Base-by-base conservation (phyloP, 2,329 filamentous ascomycete genomes). In the Fusarium pseudograminearum region DNA sequence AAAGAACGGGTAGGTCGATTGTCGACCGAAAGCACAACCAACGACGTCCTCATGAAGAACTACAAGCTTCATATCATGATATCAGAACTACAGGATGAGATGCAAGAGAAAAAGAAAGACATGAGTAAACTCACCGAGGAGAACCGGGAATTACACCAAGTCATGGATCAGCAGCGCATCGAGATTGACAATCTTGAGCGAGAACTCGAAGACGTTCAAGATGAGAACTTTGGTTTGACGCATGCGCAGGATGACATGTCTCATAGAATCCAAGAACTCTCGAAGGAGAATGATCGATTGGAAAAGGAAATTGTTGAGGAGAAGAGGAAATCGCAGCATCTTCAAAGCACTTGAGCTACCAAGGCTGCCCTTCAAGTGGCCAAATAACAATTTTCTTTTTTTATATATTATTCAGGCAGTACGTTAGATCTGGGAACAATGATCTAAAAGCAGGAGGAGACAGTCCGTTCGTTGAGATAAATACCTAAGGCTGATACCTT, bases 391-490 rank as follows among this genome's bases (percentile, higher is more conserved):
- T 28, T 28, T 28, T 28, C 26, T 10, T 28, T 10, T 28, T 28
- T 28, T 9, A 10, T 28, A 10, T 10, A 28, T 28, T 28, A 28
- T 10, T 10, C 8, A 28, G 26, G 8, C 26, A 28, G 78, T 93
- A 93, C 0, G 89, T 89, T 52, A 91, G 85, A 46, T 90, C 91
- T 0, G 90, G 89, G 76, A 93, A 91, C 3, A 86, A 89, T 1
- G 90, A 91, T 33, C 91, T 86, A 84, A 91, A 92, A 1, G 89
- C 89, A 0, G 86, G 86, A 1, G 90, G 91, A 0, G 90, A 90
- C 2, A 93, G 82, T 79, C 93, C 91, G 80, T 79, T 93, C 91
- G 80, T 91, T 93, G 26, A 93, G 84, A 76, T 93, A 90, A 76
- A 91, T 91, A n/a, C n/a, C n/a, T n/a, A 20, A 90, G 90, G 59